phyloP scores from a whole-genome alignment of 768 basidiomycete species.

The Boletus rubroflammeus region DNA sequence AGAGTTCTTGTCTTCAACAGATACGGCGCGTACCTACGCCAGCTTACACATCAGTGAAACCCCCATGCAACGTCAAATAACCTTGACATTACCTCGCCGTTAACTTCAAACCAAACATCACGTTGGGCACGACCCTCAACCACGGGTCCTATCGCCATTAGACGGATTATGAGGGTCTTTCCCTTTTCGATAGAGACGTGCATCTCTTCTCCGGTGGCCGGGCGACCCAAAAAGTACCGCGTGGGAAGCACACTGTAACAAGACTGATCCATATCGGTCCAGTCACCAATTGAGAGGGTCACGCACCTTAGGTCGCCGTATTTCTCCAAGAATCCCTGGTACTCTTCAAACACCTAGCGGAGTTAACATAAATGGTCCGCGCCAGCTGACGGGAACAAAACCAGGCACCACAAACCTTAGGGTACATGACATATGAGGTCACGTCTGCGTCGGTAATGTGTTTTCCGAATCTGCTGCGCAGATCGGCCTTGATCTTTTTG shows the following conservation, averaged over 20 bases:
- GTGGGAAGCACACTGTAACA: conserved; percentile 83
- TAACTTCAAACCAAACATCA: conserved; percentile 98
- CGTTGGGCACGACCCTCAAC: conserved; percentile 88
- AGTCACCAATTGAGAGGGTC: neutral
- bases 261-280: conserved; percentile 13
- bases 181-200: conserved; percentile 94
- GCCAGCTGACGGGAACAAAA: conserved; percentile 2
- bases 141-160: conserved; percentile 93
- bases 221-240: conserved; percentile 94
- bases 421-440: conserved; percentile 96
- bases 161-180: conserved; percentile 92
- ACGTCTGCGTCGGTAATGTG: conserved; percentile 94
- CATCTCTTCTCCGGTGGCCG: conserved; percentile 92
- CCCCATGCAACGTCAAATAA: conserved; percentile 6
- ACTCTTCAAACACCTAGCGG: conserved; percentile 91
- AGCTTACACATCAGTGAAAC: conserved; percentile 11
- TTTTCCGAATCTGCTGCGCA: conserved; percentile 92
- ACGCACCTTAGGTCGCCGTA: conserved; percentile 89
- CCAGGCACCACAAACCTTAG: conserved; percentile 60
- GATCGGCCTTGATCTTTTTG: conserved; percentile 91
- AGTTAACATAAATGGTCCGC: conserved; percentile 12
- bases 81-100: conserved; percentile 69
- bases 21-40: conserved; percentile 82
- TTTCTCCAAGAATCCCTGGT: conserved; percentile 90
- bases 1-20: conserved; percentile 95